Conservation (phyloP, 2,329 filamentous ascomycete species). For the Alternaria novae-zelandiae region DNA sequence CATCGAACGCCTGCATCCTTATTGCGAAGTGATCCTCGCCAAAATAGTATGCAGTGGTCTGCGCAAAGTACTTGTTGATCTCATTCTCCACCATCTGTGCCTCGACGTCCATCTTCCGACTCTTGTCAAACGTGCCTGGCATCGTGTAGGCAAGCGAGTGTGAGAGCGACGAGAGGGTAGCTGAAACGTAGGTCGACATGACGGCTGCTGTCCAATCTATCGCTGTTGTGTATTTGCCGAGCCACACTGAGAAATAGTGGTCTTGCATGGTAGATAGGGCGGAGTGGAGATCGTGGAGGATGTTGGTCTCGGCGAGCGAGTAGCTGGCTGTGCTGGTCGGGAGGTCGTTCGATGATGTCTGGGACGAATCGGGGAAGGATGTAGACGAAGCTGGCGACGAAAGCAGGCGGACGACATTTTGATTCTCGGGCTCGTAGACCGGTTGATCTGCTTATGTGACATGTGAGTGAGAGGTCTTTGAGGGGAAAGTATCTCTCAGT, state of each 20-base stretch:
- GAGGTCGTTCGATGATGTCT: background rate
- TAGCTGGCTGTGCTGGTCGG: background rate
- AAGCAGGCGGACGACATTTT: constrained; percentile 13
- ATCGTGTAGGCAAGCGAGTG: constrained; percentile 59
- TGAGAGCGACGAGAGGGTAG: constrained; percentile 74
- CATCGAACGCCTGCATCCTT: constrained; percentile 82
- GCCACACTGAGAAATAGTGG: constrained; percentile 76
- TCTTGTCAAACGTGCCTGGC: constrained; percentile 39
- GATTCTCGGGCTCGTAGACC: constrained; percentile 21
- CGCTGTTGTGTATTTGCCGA: constrained; percentile 81
- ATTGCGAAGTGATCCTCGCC: constrained; percentile 81
- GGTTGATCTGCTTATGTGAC: constrained; percentile 2
- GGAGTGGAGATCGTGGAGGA: constrained; percentile 48
- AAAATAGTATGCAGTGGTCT: constrained; percentile 80
- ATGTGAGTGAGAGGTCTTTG: constrained; percentile 5
- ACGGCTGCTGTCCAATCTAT: constrained; percentile 97
- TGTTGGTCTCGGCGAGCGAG: constrained; percentile 14
- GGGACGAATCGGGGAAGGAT: background rate
- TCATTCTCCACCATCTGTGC: constrained; percentile 71
- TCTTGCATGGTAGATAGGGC: constrained; percentile 79
- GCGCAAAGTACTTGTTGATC: constrained; percentile 82
- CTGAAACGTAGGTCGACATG: constrained; percentile 78
- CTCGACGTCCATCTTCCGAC: constrained; percentile 40
- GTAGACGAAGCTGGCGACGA: background rate
- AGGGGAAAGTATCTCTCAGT: background rate